These are phyloP conservation scores for Plenodomus biglobosus DNA, from an alignment of 2,329 filamentous ascomycete species.

Conservation along the genomic window DNA sequence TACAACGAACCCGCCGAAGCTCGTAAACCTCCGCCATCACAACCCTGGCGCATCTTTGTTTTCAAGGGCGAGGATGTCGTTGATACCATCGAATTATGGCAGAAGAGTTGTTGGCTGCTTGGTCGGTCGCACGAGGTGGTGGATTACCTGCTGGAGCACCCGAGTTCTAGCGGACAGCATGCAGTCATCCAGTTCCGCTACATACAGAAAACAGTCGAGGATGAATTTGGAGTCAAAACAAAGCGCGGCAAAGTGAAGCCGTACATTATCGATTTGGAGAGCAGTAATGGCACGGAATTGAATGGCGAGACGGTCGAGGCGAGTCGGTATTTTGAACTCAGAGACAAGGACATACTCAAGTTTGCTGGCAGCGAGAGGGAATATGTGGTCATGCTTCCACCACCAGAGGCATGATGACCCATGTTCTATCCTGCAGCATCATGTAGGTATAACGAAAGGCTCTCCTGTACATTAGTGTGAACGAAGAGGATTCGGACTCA, in stretches of 20 bases:
- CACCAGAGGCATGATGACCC: slow-evolving; percentile 20
- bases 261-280: slow-evolving; percentile 92
- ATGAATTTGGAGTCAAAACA: slow-evolving; percentile 64
- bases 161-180: slow-evolving; percentile 93
- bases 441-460: background rate
- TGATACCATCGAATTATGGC: slow-evolving; percentile 75
- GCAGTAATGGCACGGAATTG: slow-evolving; percentile 83
- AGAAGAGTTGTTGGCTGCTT: slow-evolving; percentile 85
- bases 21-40: slow-evolving; percentile 76
- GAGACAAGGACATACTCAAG: slow-evolving; percentile 83
- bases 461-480: no score
- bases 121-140: slow-evolving; percentile 79
- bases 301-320: slow-evolving; percentile 74
- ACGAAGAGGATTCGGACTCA: no score
- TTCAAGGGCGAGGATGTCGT: slow-evolving; percentile 83
- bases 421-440: background rate
- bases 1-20: slow-evolving; percentile 95
- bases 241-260: slow-evolving; percentile 59
- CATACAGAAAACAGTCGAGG: slow-evolving; percentile 80
- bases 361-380: slow-evolving; percentile 89
- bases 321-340: slow-evolving; percentile 81
- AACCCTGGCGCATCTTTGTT: slow-evolving; percentile 86
- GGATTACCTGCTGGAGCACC: slow-evolving; percentile 83
- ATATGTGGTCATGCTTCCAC: slow-evolving; percentile 88
- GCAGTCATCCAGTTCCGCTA: slow-evolving; percentile 92